Evolutionary conservation across 2,329 filamentous ascomycete species (phyloP).

Genomic region (Scedosporium boydii): DNA sequence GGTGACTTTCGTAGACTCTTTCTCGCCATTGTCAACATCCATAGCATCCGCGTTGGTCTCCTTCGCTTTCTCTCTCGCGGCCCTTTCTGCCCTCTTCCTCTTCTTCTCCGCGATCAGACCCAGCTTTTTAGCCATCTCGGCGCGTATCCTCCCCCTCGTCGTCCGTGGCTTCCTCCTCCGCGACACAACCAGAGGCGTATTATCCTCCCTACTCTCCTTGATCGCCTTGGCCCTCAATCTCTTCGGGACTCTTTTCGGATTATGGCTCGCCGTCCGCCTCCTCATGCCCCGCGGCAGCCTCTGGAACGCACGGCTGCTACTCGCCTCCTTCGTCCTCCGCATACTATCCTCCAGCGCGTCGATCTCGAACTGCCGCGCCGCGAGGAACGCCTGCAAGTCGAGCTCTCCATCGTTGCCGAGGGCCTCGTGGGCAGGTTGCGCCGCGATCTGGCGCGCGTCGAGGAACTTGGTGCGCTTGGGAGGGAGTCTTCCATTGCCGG

Average conservation of each 20-base stretch:
- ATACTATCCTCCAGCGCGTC: conserved; percentile 75
- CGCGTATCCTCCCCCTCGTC: conserved; percentile 51
- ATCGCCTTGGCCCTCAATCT: conserved; percentile 61
- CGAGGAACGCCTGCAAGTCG: conserved; percentile 75
- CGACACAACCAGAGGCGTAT: conserved; percentile 70
- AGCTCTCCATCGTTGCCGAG: conserved; percentile 62
- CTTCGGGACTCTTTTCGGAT: conserved; percentile 80
- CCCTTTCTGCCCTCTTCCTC: conserved; percentile 26
- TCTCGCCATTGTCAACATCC: conserved; percentile 8
- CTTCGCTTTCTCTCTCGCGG: conserved; percentile 19
- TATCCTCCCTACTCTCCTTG: conserved; percentile 76
- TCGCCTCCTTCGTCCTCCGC: conserved; percentile 54
- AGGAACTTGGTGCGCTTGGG: conserved; percentile 36
- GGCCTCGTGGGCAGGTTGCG: conserved; percentile 39
- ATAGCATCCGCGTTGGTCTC: conserved; percentile 9
- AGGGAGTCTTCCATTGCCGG: conserved; percentile 1
- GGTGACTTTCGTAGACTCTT: neutral
- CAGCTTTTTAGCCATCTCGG: conserved; percentile 67
- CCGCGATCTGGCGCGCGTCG: conserved; percentile 38
- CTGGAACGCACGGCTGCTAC: conserved; percentile 73
- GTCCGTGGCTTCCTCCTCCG: conserved; percentile 52
- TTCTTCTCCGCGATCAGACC: conserved; percentile 52
- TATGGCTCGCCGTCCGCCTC: conserved; percentile 86
- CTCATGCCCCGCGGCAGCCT: conserved; percentile 77
- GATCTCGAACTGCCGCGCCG: conserved; percentile 83